Evolutionary conservation across 2,329 filamentous ascomycete genomes (phyloP), one percentile per base, ranked within the genome.

Genomic region (Aspergillus spinulosporus): DNA sequence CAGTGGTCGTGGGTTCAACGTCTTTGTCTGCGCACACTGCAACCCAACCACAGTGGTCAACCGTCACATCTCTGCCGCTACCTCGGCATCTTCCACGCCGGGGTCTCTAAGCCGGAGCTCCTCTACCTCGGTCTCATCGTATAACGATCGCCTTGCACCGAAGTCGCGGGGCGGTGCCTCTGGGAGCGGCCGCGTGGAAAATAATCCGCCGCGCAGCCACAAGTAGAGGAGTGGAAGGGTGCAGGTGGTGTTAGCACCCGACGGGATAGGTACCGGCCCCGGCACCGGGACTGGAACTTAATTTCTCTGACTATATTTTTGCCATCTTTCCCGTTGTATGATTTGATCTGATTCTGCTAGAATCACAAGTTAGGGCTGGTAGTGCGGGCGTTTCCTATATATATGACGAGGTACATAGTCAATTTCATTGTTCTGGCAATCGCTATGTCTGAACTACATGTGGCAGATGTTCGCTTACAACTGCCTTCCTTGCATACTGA

Each of bases 21-120:
- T 71, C 5, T 71, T 64, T 51, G 46, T 63, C 46, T 72, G 70
- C 47, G 50, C 59, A 15, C 69, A 68, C 52, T 72, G 70, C 57
- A 65, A 71, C 52, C 68, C 68, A 3, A 57, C 62, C n/a, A 62
- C 59, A 8, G 63, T 60, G 3, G 12, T 56, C 59, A 5, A 49
- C 61, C 9, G 51, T 56, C 12, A 47, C 48, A 32, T 52, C 8
- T 45, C 56, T 5, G 49, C 58, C 31, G 48, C 56, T 12, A 60
- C 64, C 21, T 55, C 63, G 21, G 59, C 46, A 3, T 56, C 61
- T 32, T 62, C 62, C 14, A 57, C 54, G 1, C 54, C 59, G 3
- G 57, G 52, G 1, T 70, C 66, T 2, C 49, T 69, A 32, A 71
- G 68, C 49, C 57, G 66, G 36, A 70, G 63, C 12, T 64, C 66